Evolutionary conservation across 2,329 filamentous ascomycete genomes (phyloP), one percentile per base, ranked within the genome.

Genomic region (Pseudogymnoascus sp.): DNA sequence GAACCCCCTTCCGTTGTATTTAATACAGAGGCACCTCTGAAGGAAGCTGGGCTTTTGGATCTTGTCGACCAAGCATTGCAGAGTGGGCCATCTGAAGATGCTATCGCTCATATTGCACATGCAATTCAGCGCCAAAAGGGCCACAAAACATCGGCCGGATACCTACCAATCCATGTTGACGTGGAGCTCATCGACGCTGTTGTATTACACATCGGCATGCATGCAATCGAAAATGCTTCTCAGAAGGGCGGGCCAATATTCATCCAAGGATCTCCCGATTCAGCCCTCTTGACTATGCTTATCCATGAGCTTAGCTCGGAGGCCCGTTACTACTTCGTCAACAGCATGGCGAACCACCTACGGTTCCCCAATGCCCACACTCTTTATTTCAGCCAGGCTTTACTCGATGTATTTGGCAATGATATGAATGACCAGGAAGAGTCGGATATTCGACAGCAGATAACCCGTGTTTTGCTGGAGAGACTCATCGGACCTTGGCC

Each of bases 361-460:
- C 89, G 94, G 64, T 96, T 88, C 73, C 91, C 92, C 9, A 96
- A 92, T 71, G 86, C 87, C 58, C 87, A 95, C 71, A 99, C 94
- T 10, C 88, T 92, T 71, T 99, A 94, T 77, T 99, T 96, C 77
- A 92, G 87, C 72, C 90, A 92, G 69, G 83, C 88, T 12, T 80
- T 97, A 45, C 81, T 97, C 58, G 86, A 95, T 68, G 80, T 97
- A 39, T 97, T 97, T 74, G 90, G 87, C 18, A 84, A 85, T 65
- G 89, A 94, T 76, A 78, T 82, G 70, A 81, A 76, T 72, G 87
- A 88, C 68, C 85, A 88, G 13, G 89, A 94, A 70, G 90, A 93
- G 69, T 82, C 82, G 1, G 88, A 92, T 65, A 87, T 97, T 58
- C 89, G 93, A 36, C 89, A 97, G 76, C 90, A 95, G 73, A 93